These are phyloP conservation scores for Chaetomiaceae sp. DNA, from an alignment of 2,329 filamentous ascomycete species.

Conservation along the genomic window DNA sequence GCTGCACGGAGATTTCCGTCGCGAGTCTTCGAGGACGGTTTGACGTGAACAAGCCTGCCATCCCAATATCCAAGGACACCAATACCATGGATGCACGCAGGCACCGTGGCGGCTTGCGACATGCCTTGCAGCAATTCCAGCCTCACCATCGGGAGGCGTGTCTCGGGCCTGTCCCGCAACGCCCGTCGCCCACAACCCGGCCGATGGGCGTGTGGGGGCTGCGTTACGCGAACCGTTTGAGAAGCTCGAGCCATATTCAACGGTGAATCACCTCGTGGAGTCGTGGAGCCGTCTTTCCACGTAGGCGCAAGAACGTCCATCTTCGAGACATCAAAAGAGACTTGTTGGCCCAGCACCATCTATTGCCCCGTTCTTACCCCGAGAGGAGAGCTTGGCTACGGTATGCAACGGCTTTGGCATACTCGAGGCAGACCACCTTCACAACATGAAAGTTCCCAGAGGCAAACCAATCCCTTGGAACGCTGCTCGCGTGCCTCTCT, in stretches of 20 bases:
- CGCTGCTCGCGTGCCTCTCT: not conserved
- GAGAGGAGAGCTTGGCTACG: too few relatives aligned
- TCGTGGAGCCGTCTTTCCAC: too few relatives aligned
- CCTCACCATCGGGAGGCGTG: not conserved
- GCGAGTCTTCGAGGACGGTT: not conserved
- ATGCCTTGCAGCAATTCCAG: conserved; percentile 1
- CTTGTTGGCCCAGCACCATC: not conserved
- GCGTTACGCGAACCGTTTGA: too few relatives aligned
- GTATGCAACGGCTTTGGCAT: too few relatives aligned
- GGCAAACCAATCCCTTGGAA: too few relatives aligned
- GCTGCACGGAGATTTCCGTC: not conserved
- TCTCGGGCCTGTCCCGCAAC: conserved; percentile 3
- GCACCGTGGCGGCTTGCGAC: not conserved
- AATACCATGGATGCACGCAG: not conserved
- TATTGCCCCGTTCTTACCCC: not conserved
- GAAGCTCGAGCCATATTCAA: too few relatives aligned
- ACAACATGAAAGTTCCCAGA: too few relatives aligned
- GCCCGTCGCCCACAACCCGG: not conserved
- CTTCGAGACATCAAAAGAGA: too few relatives aligned
- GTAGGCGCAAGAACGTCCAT: too few relatives aligned
- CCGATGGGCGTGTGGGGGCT: too few relatives aligned
- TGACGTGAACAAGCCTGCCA: not conserved
- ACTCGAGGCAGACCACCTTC: too few relatives aligned
- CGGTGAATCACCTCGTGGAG: too few relatives aligned
- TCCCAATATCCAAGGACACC: not conserved